Evolutionary conservation across 1,284 basidiomycete species (phyloP).

Genomic region (Chondrostereum purpureum): DNA sequence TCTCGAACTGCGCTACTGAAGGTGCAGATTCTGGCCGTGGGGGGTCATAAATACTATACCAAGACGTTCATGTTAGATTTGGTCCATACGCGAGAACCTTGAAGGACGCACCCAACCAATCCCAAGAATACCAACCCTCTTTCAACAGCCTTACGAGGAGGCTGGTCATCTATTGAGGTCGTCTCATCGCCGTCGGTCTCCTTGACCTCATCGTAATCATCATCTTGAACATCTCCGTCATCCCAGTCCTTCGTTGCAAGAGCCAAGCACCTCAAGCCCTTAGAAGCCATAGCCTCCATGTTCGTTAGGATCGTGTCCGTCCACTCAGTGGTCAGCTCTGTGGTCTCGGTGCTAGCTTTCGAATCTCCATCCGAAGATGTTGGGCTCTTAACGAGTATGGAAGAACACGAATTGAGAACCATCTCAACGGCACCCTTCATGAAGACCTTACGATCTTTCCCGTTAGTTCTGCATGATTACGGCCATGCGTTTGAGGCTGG

Average conservation of each 20-base stretch:
- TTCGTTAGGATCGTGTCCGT: conserved; percentile 38
- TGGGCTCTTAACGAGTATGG: conserved; percentile 10
- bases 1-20: conserved; percentile 56
- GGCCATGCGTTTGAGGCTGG: conserved; percentile 54
- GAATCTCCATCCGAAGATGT: background rate
- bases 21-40: conserved; percentile 63
- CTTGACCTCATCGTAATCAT: background rate
- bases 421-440: conserved; percentile 63
- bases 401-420: conserved; percentile 43
- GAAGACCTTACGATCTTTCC: conserved; percentile 21
- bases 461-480: background rate
- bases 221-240: background rate
- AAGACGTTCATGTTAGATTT: background rate
- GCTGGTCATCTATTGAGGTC: background rate
- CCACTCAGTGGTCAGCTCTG: conserved; percentile 25
- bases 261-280: conserved; percentile 45
- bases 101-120: conserved; percentile 40
- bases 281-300: conserved; percentile 49
- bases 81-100: background rate
- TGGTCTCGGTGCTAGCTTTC: conserved; percentile 12
- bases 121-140: conserved; percentile 53
- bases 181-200: background rate
- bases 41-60: conserved; percentile 53
- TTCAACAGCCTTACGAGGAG: conserved; percentile 42
- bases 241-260: conserved; percentile 9